Evolutionary conservation across 805 yeast genomes (phyloP), one percentile per base, ranked within the genome.

Genomic region (Hanseniaspora osmophila): DNA sequence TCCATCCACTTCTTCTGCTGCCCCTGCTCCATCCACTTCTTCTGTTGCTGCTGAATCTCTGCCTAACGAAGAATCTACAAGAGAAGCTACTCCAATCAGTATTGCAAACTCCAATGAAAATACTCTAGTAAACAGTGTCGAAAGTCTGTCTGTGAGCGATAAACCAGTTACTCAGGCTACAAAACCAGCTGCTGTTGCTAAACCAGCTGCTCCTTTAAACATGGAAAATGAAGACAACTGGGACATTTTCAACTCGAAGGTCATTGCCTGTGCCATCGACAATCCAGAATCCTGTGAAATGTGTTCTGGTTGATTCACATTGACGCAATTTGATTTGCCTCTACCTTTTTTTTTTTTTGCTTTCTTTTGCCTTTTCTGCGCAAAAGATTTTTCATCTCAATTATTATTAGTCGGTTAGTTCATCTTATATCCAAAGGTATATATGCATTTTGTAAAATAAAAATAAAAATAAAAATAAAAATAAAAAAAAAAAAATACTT

Each of bases 251-350:
- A 85, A 90, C 65, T 82, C 94, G 22, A 81, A 88, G 66, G 97
- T 84, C 32, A 78, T 90, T 67, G 96, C 96, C 33, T 90, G 98
- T 72, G 94, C 96, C 47, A 87, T 92, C 63, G 80, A 84, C 64
- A 90, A 92, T 70, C 96, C 96, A 48, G 97, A 85, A 69, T 78
- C 97, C 43, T 90, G 98, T 69, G 90, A 90, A 61, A 92, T 92
- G 97, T 92, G 98, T 72, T 90, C 97, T 49, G 97, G 97, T 70
- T 92, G 68, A 65, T 40, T 18, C 33, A n/a, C 33, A 13, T 13
- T 10, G n/a, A n/a, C n/a, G n/a, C n/a, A n/a, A n/a, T n/a, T n/a
- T n/a, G n/a, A n/a, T n/a, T n/a, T n/a, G n/a, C n/a, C n/a, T n/a
- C n/a, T n/a, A n/a, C n/a, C n/a, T n/a, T n/a, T n/a, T n/a, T n/a